Percentiles rank a stretch among this genome's conserved stretches.
These are phyloP conservation scores for Caryopteris hybrid DNA, from an alignment of 305 asterid genomes.

Conservation along the genomic window DNA sequence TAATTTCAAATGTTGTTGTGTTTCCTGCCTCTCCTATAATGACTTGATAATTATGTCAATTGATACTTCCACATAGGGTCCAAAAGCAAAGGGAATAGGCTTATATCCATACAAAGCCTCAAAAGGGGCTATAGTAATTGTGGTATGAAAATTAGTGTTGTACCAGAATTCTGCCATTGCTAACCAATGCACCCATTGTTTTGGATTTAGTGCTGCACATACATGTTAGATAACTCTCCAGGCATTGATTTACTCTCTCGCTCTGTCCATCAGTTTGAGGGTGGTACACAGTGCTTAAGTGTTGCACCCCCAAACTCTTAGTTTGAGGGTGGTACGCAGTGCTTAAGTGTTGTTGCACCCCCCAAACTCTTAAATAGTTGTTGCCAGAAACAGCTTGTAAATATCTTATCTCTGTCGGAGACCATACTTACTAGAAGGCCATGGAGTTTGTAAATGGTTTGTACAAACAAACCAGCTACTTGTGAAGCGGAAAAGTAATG, in stretches of 20 bases:
- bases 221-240: not conserved
- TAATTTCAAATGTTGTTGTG: not conserved
- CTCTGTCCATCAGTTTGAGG: not conserved
- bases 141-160: not conserved
- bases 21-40: no score
- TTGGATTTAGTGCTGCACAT: not conserved
- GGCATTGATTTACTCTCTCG: not conserved
- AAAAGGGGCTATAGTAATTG: not conserved
- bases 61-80: no score
- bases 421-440: no score
- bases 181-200: not conserved
- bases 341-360: not conserved
- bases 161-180: not conserved
- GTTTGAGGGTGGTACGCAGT: not conserved
- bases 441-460: no score
- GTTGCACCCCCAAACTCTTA: no score
- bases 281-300: not conserved
- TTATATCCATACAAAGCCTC: not conserved
- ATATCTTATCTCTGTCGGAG: not conserved
- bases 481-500: no score
- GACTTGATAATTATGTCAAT: no score
- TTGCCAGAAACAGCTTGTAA: not conserved
- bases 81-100: no score
- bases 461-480: no score
- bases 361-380: not conserved